phyloP scores from a whole-genome alignment of 2,329 filamentous ascomycete species.

The Didymella sp. region DNA sequence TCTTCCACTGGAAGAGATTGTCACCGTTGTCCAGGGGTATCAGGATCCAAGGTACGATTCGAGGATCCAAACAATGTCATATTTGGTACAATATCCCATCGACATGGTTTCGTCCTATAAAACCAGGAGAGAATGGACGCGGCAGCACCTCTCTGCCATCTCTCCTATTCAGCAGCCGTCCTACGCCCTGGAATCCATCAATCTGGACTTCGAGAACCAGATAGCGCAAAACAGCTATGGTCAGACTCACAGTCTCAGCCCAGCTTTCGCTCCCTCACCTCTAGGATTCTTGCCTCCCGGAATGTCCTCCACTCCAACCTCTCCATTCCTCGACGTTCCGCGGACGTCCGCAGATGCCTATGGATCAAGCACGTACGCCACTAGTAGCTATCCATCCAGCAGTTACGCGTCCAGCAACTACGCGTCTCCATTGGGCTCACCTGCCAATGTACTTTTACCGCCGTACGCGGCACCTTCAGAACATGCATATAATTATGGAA shows the following conservation, averaged over 20 bases:
- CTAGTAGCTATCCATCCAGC: constrained; percentile 41
- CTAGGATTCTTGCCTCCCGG: constrained; percentile 50
- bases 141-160: constrained; percentile 45
- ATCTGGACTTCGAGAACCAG: constrained; percentile 50
- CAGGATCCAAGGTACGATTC: constrained; percentile 51
- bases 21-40: constrained; percentile 69
- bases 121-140: constrained; percentile 48
- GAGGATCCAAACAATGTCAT: constrained; percentile 52
- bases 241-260: constrained; percentile 53
- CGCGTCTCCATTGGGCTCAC: constrained; percentile 48
- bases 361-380: constrained; percentile 40
- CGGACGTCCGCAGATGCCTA: constrained; percentile 35
- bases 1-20: constrained; percentile 84
- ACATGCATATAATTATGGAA: constrained; percentile 51
- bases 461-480: constrained; percentile 50
- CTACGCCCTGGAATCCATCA: constrained; percentile 49
- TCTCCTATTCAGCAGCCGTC: constrained; percentile 47
- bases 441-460: constrained; percentile 40
- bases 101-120: constrained; percentile 54
- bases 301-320: constrained; percentile 44
- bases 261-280: constrained; percentile 58
- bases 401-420: constrained; percentile 37
- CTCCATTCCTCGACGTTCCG: constrained; percentile 57
- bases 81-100: constrained; percentile 56
- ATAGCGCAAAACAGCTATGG: constrained; percentile 52